Conservation (phyloP, 2,329 filamentous ascomycete species). For the Tolypocladium endophyticum region DNA sequence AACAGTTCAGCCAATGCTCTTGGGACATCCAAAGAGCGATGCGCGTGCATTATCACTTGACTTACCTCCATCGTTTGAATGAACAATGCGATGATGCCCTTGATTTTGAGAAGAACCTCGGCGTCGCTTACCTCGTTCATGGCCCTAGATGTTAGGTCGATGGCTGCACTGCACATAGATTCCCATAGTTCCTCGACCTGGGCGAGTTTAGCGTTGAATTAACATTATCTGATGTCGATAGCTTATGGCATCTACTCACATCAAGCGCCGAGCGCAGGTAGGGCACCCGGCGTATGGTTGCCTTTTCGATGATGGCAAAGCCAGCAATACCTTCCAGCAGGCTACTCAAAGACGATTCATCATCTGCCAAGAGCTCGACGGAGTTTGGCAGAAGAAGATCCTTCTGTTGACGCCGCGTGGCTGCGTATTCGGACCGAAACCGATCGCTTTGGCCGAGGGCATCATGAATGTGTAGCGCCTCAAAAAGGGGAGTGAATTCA, state of each 20-base stretch:
- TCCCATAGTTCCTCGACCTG: slow-evolving; percentile 98
- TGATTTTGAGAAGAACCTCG: slow-evolving; percentile 86
- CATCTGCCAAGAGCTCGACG: slow-evolving; percentile 70
- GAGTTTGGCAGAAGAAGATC: slow-evolving; percentile 73
- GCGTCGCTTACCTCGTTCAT: slow-evolving; percentile 75
- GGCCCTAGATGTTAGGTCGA: slow-evolving; percentile 70
- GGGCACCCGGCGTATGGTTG: slow-evolving; percentile 78
- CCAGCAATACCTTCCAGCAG: slow-evolving; percentile 88
- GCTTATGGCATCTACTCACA: slow-evolving; percentile 37
- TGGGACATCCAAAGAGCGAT: not conserved
- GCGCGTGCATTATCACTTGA: slow-evolving; percentile 33
- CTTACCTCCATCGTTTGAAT: slow-evolving; percentile 94
- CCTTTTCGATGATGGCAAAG: slow-evolving; percentile 92
- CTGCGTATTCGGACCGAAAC: slow-evolving; percentile 85
- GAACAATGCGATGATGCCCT: slow-evolving; percentile 84
- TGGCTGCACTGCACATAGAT: slow-evolving; percentile 85
- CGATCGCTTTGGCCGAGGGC: slow-evolving; percentile 86
- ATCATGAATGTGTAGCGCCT: slow-evolving; percentile 93
- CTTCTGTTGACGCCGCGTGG: slow-evolving; percentile 81
- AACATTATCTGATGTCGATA: not conserved
- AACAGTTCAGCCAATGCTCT: slow-evolving; percentile 57
- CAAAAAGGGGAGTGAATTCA: slow-evolving; percentile 88
- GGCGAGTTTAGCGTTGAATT: not conserved
- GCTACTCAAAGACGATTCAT: slow-evolving; percentile 78
- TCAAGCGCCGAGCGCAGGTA: slow-evolving; percentile 75